Conservation (phyloP, 495 filamentous ascomycete species). For the Penicillium tannophilum region DNA sequence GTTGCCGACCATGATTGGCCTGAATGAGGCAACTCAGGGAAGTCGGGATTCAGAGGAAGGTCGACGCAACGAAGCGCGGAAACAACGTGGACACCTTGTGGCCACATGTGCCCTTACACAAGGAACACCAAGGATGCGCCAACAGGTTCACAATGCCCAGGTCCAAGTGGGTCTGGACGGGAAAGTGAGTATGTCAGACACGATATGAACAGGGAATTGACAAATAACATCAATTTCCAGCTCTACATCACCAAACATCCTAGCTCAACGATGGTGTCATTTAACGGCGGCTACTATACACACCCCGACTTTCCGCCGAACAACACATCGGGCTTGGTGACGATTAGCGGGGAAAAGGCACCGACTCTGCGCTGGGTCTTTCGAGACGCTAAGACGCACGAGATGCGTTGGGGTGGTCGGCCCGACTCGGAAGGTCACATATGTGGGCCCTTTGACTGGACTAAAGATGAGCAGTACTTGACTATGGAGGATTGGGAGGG, state of each 20-base stretch:
- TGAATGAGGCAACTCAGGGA: constrained; percentile 30
- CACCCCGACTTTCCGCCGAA: constrained; percentile 28
- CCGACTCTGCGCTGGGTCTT: constrained; percentile 35
- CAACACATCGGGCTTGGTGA: constrained; percentile 29
- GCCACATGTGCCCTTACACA: constrained; percentile 22
- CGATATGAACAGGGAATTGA: neutral
- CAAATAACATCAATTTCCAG: constrained; percentile 5
- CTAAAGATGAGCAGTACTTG: constrained; percentile 27
- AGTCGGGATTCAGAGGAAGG: constrained; percentile 28
- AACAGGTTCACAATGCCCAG: constrained; percentile 31
- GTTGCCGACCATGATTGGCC: constrained; percentile 34
- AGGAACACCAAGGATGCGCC: constrained; percentile 22
- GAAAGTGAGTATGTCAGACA: constrained; percentile 22
- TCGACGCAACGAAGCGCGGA: constrained; percentile 23
- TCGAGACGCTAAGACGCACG: constrained; percentile 24
- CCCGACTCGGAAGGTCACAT: constrained; percentile 28
- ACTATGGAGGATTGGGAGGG: constrained; percentile 29
- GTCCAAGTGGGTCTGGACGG: constrained; percentile 31
- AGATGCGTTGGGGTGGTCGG: constrained; percentile 32
- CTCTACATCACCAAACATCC: constrained; percentile 33
- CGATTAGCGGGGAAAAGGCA: constrained; percentile 27
- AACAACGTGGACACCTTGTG: constrained; percentile 25
- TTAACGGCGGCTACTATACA: constrained; percentile 29
- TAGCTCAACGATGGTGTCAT: constrained; percentile 22
- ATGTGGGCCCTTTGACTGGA: constrained; percentile 33